phyloP scores from a whole-genome alignment of 768 basidiomycete genomes.

The Candolleomyces eurysporus region DNA sequence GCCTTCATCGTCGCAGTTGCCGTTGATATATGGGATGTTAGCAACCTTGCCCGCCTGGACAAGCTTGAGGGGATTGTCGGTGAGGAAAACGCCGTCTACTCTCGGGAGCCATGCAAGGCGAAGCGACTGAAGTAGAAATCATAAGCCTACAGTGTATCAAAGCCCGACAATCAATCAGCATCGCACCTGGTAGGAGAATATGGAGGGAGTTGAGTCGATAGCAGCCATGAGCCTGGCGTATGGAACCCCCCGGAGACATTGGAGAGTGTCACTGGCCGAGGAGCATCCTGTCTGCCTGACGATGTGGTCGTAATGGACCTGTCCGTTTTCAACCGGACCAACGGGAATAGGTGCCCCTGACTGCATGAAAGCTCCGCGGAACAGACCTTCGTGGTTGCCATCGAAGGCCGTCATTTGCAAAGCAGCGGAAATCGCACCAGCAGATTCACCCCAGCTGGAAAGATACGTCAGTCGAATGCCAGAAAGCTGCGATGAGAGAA shows the following conservation, averaged over 20 bases:
- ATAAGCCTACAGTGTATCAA: slow-evolving; percentile 4
- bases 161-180: not conserved
- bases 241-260: slow-evolving; percentile 38
- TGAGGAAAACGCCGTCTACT: slow-evolving; percentile 49
- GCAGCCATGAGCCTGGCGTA: slow-evolving; percentile 36
- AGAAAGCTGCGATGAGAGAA: not conserved
- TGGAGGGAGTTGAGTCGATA: slow-evolving; percentile 35
- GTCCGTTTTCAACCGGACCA: slow-evolving; percentile 40
- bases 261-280: slow-evolving; percentile 34
- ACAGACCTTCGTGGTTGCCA: slow-evolving; percentile 44
- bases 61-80: slow-evolving; percentile 40
- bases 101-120: slow-evolving; percentile 48
- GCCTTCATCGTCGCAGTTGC: slow-evolving; percentile 64
- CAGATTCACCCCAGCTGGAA: slow-evolving; percentile 39
- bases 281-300: slow-evolving; percentile 32
- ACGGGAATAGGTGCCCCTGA: slow-evolving; percentile 47
- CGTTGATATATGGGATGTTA: slow-evolving; percentile 47
- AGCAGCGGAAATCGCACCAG: slow-evolving; percentile 53
- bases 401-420: slow-evolving; percentile 49
- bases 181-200: slow-evolving; percentile 38
- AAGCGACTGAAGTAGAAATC: slow-evolving; percentile 30
- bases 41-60: slow-evolving; percentile 44
- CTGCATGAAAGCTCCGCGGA: slow-evolving; percentile 51
- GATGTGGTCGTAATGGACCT: slow-evolving; percentile 43
- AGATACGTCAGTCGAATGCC: not conserved